Conservation (phyloP, 441 rosid genomes). For the Populus trichocarpa region DNA sequence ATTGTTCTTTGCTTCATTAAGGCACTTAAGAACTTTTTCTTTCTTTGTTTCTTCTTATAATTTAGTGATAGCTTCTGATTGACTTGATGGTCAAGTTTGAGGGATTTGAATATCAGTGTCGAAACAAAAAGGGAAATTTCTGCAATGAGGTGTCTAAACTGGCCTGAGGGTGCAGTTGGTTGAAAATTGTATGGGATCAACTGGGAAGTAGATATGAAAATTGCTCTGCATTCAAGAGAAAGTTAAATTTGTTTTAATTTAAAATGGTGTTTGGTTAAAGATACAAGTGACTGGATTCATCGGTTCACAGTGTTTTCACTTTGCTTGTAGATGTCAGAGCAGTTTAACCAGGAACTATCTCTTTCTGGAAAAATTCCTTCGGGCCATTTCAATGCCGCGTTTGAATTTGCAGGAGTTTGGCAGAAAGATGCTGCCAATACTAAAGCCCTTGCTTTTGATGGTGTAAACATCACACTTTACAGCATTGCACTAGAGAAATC, state of each 20-base stretch:
- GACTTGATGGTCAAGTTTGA: neutral
- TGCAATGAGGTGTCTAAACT: neutral
- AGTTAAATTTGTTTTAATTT: neutral
- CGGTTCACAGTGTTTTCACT: neutral
- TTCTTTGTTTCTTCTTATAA: neutral
- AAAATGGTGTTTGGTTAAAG: neutral
- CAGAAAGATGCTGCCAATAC: constrained; percentile 84
- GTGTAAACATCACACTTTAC: constrained; percentile 79
- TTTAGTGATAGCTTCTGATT: neutral
- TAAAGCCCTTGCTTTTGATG: constrained; percentile 89
- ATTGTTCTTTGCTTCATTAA: neutral
- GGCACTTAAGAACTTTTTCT: neutral
- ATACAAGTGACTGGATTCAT: neutral
- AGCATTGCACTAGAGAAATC: constrained; percentile 82
- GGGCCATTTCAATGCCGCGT: constrained; percentile 83
- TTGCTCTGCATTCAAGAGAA: neutral
- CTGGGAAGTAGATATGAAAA: neutral
- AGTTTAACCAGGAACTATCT: constrained; percentile 86
- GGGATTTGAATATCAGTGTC: neutral
- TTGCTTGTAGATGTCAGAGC: constrained; percentile 84
- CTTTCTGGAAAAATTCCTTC: constrained; percentile 91
- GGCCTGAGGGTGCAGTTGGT: neutral
- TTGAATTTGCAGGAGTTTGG: constrained; percentile 83
- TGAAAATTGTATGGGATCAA: neutral
- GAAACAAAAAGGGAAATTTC: neutral